A percentile compares a stretch with the other conserved stretches of the same genome.
Evolutionary conservation across 169 alveolate species (phyloP).

Genomic region (Amoebophrya sp.): DNA sequence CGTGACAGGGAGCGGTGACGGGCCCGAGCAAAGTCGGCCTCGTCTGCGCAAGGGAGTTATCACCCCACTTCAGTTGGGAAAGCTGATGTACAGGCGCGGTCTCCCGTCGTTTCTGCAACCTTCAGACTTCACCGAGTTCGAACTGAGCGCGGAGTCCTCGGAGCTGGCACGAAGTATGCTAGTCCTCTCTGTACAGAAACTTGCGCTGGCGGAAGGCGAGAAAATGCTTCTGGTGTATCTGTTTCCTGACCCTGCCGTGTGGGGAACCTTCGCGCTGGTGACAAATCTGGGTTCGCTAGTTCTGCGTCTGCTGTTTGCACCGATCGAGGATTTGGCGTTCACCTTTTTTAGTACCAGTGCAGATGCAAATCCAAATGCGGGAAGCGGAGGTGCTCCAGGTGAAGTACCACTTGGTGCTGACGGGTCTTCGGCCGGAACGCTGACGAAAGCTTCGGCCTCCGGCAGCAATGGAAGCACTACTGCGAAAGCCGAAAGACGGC

Average conservation of each 20-base stretch:
- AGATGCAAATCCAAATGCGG: neutral
- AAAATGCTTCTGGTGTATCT: neutral
- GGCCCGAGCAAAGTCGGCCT: too few species aligned
- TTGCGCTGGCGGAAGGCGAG: neutral
- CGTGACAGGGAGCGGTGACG: too few species aligned
- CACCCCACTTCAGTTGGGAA: neutral
- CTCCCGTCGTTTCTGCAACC: neutral
- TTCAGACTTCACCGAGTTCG: neutral
- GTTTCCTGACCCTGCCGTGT: neutral
- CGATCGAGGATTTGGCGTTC: neutral
- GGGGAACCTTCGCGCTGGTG: neutral
- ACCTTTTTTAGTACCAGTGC: neutral
- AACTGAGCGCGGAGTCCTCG: neutral
- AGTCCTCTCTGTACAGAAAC: neutral
- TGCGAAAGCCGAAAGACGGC: neutral
- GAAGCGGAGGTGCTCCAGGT: neutral
- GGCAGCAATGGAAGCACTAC: neutral
- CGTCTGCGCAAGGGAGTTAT: too few species aligned
- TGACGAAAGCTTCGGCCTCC: neutral
- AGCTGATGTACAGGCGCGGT: neutral
- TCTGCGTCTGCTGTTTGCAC: neutral
- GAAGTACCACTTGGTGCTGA: neutral
- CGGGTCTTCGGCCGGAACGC: neutral
- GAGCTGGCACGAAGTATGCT: neutral
- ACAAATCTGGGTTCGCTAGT: neutral